Evolutionary conservation across 2,329 filamentous ascomycete genomes (phyloP).

Genomic region (Myriosclerotinia scirpicola): DNA sequence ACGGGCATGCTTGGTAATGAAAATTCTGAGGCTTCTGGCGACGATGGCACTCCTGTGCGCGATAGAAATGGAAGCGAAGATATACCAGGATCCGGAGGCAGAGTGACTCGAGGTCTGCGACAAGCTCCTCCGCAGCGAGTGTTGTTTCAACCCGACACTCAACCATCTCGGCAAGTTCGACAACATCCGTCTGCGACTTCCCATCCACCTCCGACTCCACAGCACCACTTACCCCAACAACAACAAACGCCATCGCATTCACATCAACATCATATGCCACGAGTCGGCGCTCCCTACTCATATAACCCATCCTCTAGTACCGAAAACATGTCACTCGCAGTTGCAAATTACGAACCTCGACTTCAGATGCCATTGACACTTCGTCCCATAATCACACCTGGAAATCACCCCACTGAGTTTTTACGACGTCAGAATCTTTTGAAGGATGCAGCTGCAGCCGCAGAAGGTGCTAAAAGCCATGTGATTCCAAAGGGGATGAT

Average conservation of each 20-base stretch:
- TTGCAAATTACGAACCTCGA: conserved; percentile 70
- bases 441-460: conserved; percentile 43
- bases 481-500: conserved; percentile 51
- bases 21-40: conserved; percentile 59
- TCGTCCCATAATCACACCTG: conserved; percentile 72
- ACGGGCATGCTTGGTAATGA: conserved; percentile 50
- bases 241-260: conserved; percentile 28
- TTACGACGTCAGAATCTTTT: conserved; percentile 54
- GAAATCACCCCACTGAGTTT: conserved; percentile 70
- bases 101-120: conserved; percentile 65
- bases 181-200: conserved; percentile 55
- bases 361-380: conserved; percentile 62
- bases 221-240: conserved; percentile 28
- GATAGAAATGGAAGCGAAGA: conserved; percentile 52
- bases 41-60: conserved; percentile 58
- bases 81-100: conserved; percentile 52
- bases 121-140: conserved; percentile 84
- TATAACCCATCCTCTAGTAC: conserved; percentile 55
- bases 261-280: conserved; percentile 36
- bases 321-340: conserved; percentile 58
- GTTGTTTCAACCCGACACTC: conserved; percentile 80
- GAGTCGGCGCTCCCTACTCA: conserved; percentile 43
- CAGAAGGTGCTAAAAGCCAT: conserved; percentile 43
- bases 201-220: conserved; percentile 35
- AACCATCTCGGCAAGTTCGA: conserved; percentile 61